Evolutionary conservation across 805 yeast species (phyloP), one percentile per base, ranked within the genome.

Genomic region (Candida yuanshanica): DNA sequence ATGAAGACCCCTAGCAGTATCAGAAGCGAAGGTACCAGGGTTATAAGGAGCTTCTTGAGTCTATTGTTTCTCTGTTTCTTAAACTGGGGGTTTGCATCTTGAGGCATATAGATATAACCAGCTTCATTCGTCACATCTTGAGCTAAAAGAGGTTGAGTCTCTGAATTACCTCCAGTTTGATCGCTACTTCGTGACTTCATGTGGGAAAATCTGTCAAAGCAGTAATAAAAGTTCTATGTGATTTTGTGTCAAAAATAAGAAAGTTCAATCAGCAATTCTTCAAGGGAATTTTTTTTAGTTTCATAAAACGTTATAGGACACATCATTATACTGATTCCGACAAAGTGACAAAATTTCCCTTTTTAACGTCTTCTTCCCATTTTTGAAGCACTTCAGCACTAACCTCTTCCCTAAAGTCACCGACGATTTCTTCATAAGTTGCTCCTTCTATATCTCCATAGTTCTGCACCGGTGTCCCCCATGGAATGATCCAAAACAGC

Each of bases 401-500:
- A 3, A 62, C 40, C 33, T 40, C 14, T 13, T 59, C 58, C 8
- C 45, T 36, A 37, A 65, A 69, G 9, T 50, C 60, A 2, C 59
- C 60, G 3, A 63, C 40, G 4, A 55, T 43, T 4, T 37, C 41
- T 2, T 46, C 41, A 17, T 47, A 49, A 9, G 46, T 41, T 2
- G 38, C 43, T 5, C 33, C 32, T 4, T 38, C 18, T 11, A 35
- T 33, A 17, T 37, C 23, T 7, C 46, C 39, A 1, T 33, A 14
- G 13, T 45, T 25, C 10, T 25, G 22, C 7, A 52, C 38, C 16
- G 36, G 38, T 1, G 54, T 33, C 2, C 53, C 53, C 37, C 49
- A 34, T 3, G 68, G 68, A 4, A 62, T 14, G 4, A 63, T 14
- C 69, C 68, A 64, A 18, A 38, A 36, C 5, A 56, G 11, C 6